These are phyloP conservation scores for Garcia nutans DNA, from an alignment of 345 rosid genomes.

Conservation along the genomic window DNA sequence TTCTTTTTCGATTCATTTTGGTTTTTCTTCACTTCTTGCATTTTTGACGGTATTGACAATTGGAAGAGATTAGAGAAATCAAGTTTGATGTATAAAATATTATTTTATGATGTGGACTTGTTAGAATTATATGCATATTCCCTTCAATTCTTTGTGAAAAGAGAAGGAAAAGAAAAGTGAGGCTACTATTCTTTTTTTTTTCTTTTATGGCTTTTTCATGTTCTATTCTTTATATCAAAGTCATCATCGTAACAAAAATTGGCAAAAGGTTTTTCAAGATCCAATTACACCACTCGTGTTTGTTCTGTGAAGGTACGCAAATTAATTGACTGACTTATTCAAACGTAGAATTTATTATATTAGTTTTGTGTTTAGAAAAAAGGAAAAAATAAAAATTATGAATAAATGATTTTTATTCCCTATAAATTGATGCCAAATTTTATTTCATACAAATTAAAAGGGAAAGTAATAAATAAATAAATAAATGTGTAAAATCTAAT, in stretches of 20 bases:
- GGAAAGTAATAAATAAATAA: too few relatives aligned
- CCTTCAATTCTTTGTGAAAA: not conserved
- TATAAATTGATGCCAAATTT: too few relatives aligned
- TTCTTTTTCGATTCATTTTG: too few relatives aligned
- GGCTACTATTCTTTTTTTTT: not conserved
- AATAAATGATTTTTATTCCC: too few relatives aligned
- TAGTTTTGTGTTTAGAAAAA: too few relatives aligned
- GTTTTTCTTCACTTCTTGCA: not conserved
- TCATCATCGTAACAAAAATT: not conserved
- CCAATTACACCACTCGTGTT: not conserved
- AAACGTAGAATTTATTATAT: not conserved
- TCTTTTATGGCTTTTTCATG: too few relatives aligned
- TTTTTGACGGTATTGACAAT: too few relatives aligned
- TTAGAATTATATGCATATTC: slow-evolving; percentile 1
- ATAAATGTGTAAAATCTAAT: too few relatives aligned
- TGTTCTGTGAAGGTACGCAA: not conserved
- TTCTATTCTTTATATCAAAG: not conserved
- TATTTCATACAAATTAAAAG: too few relatives aligned
- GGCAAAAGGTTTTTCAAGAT: not conserved
- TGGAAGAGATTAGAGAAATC: too few relatives aligned
- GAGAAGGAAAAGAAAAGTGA: not conserved
- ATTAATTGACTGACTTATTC: not conserved
- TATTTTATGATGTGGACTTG: not conserved
- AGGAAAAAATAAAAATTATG: too few relatives aligned
- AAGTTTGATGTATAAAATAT: too few relatives aligned